Evolutionary conservation across 2,329 filamentous ascomycete genomes (phyloP).

Genomic region (Alternaria infectoria): DNA sequence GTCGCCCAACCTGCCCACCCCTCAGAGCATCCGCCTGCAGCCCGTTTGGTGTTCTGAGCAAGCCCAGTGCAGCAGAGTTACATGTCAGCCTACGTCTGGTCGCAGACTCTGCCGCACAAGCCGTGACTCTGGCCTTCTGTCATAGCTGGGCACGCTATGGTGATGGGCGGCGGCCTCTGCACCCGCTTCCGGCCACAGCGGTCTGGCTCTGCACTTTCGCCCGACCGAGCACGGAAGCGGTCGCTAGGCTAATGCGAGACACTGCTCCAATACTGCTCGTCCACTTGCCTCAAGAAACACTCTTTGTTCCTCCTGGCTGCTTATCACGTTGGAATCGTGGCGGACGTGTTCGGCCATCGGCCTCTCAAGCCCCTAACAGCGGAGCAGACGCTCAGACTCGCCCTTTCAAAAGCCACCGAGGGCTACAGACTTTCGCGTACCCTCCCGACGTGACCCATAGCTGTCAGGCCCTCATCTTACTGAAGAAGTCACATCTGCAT

Average conservation of each 20-base stretch:
- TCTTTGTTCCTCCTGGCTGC: not conserved
- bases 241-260: not conserved
- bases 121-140: conserved; percentile 1
- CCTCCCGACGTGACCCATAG: not conserved
- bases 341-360: not conserved
- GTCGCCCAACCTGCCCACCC: conserved; percentile 14
- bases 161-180: conserved; percentile 12
- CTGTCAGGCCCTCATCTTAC: not conserved
- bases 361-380: not conserved
- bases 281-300: not conserved
- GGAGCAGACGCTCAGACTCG: conserved; percentile 1
- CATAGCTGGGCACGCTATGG: conserved; percentile 1
- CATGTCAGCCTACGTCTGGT: conserved; percentile 3
- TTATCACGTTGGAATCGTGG: not conserved
- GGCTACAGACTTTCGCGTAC: not conserved
- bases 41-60: conserved; percentile 12
- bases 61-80: not conserved
- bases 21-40: conserved; percentile 6
- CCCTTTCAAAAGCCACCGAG: not conserved
- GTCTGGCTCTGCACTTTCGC: conserved; percentile 4
- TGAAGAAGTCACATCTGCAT: not conserved
- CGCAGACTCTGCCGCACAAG: conserved; percentile 9
- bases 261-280: not conserved
- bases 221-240: conserved; percentile 5
- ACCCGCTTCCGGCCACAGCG: conserved; percentile 19